phyloP scores from a whole-genome alignment of 345 rosid species.

The Syzygium grande region DNA sequence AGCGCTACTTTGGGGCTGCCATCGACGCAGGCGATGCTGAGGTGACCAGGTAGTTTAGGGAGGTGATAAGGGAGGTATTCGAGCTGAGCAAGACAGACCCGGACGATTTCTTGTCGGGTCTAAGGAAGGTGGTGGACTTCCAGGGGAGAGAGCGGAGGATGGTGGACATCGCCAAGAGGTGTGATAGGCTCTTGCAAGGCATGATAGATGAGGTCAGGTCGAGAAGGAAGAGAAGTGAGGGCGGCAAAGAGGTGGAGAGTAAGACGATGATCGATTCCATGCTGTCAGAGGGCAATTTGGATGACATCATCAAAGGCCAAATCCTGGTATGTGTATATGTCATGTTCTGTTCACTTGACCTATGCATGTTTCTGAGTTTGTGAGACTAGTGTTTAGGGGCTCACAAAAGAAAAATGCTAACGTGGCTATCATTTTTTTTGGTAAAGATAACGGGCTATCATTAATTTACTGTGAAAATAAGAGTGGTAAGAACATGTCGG shows the following conservation, averaged over 20 bases:
- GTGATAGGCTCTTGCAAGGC: not conserved
- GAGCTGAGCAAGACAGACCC: not conserved
- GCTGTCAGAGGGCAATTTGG: not conserved
- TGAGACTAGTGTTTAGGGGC: too few species aligned
- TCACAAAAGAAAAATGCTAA: too few species aligned
- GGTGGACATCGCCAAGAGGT: not conserved
- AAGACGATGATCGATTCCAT: too few species aligned
- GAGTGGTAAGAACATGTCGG: not conserved
- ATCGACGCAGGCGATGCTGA: not conserved
- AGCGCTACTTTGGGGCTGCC: not conserved
- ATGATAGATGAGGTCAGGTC: not conserved
- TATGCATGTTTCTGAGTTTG: not conserved
- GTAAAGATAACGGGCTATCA: too few species aligned
- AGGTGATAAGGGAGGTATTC: not conserved
- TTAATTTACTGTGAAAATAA: too few species aligned
- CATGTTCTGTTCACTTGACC: not conserved
- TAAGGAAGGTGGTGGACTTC: not conserved
- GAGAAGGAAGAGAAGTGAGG: too few species aligned
- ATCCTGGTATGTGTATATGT: too few species aligned
- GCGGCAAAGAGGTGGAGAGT: too few species aligned
- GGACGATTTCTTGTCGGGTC: slow-evolving; percentile 1
- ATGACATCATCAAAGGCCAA: not conserved
- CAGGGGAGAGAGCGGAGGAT: not conserved
- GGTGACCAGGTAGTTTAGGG: not conserved
- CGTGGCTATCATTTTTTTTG: too few species aligned